A percentile compares a stretch with the other conserved stretches of the same genome.
Evolutionary conservation across 192 early-diverging fungal genomes (phyloP).

Genomic region (Coemansia sp.): DNA sequence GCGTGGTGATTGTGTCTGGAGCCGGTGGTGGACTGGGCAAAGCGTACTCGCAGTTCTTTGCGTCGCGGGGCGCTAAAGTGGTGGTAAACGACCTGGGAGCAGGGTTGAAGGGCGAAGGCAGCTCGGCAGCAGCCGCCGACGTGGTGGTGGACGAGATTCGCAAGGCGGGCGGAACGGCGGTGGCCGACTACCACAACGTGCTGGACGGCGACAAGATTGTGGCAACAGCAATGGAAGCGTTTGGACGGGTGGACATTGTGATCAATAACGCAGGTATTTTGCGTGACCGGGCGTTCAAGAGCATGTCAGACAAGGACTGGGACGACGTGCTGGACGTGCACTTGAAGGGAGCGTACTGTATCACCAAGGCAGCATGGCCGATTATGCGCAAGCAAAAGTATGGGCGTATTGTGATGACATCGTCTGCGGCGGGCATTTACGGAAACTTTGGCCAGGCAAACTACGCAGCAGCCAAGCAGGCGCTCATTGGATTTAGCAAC

Average conservation of each 20-base stretch:
- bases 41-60: conserved; percentile 91
- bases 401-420: conserved; percentile 89
- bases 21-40: conserved; percentile 90
- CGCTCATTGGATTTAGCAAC: conserved; percentile 85
- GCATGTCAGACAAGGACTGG: conserved; percentile 99
- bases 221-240: conserved; percentile 92
- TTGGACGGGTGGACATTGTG: conserved; percentile 91
- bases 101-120: conserved; percentile 74
- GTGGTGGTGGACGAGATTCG: conserved; percentile 92
- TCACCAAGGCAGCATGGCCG: conserved; percentile 96
- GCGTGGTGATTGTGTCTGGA: conserved; percentile 93
- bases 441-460: conserved; percentile 94
- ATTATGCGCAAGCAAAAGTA: conserved; percentile 94
- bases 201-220: conserved; percentile 98
- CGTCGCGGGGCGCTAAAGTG: conserved; percentile 84
- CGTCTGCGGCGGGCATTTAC: conserved; percentile 97
- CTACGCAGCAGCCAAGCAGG: conserved; percentile 82
- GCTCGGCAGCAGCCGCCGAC: conserved; percentile 80
- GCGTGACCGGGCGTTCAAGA: conserved; percentile 93
- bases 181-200: conserved; percentile 97
- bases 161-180: conserved; percentile 83
- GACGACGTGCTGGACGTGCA: conserved; percentile 91
- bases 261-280: conserved; percentile 99
- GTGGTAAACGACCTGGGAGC: conserved; percentile 96
- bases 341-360: conserved; percentile 91